These are phyloP conservation scores for Saccharomyces pastorianus DNA, from an alignment of 1,139 yeast species.

Conservation along the genomic window DNA sequence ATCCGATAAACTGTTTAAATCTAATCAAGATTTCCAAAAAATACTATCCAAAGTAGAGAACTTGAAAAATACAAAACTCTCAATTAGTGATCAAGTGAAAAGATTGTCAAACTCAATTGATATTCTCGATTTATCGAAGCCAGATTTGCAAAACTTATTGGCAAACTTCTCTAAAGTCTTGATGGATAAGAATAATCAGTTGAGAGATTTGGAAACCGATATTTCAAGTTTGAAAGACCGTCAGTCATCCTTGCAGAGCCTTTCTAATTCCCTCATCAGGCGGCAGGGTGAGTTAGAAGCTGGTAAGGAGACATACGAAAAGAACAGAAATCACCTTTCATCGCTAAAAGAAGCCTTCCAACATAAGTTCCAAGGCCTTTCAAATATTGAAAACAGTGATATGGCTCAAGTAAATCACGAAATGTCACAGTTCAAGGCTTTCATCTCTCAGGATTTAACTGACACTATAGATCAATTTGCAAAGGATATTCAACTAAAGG, in stretches of 20 bases:
- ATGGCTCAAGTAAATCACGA: not conserved
- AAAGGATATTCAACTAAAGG: not conserved
- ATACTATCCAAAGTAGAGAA: conserved; percentile 59
- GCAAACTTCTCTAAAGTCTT: conserved; percentile 47
- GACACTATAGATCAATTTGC: not conserved
- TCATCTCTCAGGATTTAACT: not conserved
- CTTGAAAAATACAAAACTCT: conserved; percentile 40
- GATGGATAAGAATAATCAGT: conserved; percentile 33
- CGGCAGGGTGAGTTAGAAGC: conserved; percentile 54
- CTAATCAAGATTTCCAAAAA: conserved; percentile 77
- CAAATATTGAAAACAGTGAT: conserved; percentile 1
- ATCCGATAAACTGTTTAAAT: conserved; percentile 57
- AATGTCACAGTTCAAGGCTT: not conserved
- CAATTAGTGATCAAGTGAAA: conserved; percentile 42
- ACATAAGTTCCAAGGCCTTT: not conserved
- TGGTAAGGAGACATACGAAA: conserved; percentile 36
- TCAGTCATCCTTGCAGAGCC: conserved; percentile 11
- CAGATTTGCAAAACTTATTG: conserved; percentile 42
- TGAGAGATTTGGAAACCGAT: conserved; percentile 20
- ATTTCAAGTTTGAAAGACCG: conserved; percentile 16
- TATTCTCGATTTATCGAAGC: conserved; percentile 40
- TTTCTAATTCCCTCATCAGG: conserved; percentile 40
- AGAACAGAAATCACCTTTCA: conserved; percentile 26
- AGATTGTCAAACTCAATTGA: conserved; percentile 42
- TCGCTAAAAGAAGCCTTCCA: conserved; percentile 5